Conservation (phyloP, 768 basidiomycete species). For the Hemileccinum impolitum region DNA sequence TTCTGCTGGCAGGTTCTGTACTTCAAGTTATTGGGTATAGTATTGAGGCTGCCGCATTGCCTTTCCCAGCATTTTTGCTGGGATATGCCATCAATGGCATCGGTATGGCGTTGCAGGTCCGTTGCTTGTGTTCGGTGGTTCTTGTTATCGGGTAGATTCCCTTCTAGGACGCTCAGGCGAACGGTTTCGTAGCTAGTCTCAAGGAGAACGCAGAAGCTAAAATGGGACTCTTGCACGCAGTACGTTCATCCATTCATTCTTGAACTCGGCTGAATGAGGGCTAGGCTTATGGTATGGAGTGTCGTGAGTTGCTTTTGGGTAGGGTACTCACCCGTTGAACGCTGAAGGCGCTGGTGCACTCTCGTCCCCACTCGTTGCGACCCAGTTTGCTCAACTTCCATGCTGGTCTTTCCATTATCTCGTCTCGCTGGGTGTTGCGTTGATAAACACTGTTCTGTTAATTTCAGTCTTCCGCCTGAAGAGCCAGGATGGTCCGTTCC, state of each 20-base stretch:
- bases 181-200: conserved; percentile 42
- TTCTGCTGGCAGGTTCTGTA: conserved; percentile 18
- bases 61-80: conserved; percentile 44
- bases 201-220: conserved; percentile 37
- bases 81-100: conserved; percentile 44
- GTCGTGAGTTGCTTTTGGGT: not conserved
- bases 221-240: conserved; percentile 40
- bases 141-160: not conserved
- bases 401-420: conserved; percentile 82
- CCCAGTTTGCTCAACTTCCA: conserved; percentile 65
- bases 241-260: conserved; percentile 32
- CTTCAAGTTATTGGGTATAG: conserved; percentile 31
- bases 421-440: conserved; percentile 60
- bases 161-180: conserved; percentile 45
- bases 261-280: not conserved
- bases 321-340: conserved; percentile 7
- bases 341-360: conserved; percentile 60
- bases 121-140: not conserved
- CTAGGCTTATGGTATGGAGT: conserved; percentile 34
- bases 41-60: conserved; percentile 40
- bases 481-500: conserved; percentile 57
- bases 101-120: conserved; percentile 46
- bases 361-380: conserved; percentile 70
- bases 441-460: conserved; percentile 52
- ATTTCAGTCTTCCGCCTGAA: conserved; percentile 62